Evolutionary conservation across 352 stramenopile genomes (phyloP).

Genomic region (Phytophthora ohioensis): DNA sequence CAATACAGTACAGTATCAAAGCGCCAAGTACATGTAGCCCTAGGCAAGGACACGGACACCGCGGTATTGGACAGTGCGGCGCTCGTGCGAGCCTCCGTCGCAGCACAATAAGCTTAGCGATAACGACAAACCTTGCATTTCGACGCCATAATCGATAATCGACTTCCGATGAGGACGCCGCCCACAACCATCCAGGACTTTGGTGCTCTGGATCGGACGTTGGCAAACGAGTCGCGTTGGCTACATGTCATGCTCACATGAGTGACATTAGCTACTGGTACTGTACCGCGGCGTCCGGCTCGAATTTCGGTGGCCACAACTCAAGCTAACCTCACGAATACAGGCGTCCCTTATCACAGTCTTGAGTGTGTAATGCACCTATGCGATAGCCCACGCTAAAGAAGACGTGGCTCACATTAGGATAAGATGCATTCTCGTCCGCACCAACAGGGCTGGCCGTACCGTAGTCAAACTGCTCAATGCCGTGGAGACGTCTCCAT

Average conservation of each 20-base stretch:
- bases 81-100: slow-evolving; percentile 8
- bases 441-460: not conserved
- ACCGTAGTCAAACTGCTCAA: not conserved
- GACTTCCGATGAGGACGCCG: no score
- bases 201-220: not conserved
- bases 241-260: slow-evolving; percentile 6
- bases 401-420: slow-evolving; percentile 11
- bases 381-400: slow-evolving; percentile 21
- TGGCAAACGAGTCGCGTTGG: slow-evolving; percentile 12
- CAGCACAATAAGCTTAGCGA: not conserved
- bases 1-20: not conserved
- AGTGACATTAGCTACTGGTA: slow-evolving; percentile 20
- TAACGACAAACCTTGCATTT: not conserved
- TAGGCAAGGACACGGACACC: not conserved
- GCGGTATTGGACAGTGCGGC: slow-evolving; percentile 33
- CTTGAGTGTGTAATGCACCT: slow-evolving; percentile 32
- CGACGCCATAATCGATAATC: no score
- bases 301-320: slow-evolving; percentile 24
- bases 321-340: slow-evolving; percentile 2
- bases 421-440: slow-evolving; percentile 5
- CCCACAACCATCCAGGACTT: slow-evolving; percentile 1
- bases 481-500: not conserved
- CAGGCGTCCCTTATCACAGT: not conserved
- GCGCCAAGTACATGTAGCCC: slow-evolving; percentile 1
- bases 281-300: slow-evolving; percentile 4